These are phyloP conservation scores for Trifolium dubium DNA, from an alignment of 306 rosid species.

Conservation along the genomic window DNA sequence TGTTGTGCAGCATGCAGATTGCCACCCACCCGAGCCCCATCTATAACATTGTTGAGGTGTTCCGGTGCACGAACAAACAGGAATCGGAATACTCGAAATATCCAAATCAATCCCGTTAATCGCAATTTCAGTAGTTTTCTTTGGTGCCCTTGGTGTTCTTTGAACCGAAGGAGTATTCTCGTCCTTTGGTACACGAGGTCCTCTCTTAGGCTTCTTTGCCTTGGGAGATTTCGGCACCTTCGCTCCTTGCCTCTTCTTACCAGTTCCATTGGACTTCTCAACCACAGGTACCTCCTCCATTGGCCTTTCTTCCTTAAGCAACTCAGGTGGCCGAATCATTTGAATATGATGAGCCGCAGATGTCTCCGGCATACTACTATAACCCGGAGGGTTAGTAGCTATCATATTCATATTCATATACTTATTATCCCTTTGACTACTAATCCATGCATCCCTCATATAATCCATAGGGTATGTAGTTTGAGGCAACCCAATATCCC, in stretches of 20 bases:
- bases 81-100: conserved; percentile 83
- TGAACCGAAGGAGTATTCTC: conserved; percentile 62
- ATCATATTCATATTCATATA: conserved; percentile 62
- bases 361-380: conserved; percentile 61
- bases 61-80: conserved; percentile 96
- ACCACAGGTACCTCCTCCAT: conserved; percentile 63
- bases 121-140: conserved; percentile 78
- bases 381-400: conserved; percentile 59
- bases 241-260: conserved; percentile 74
- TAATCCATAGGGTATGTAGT: conserved; percentile 66
- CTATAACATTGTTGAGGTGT: conserved; percentile 86
- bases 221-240: conserved; percentile 74
- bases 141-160: conserved; percentile 70
- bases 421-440: conserved; percentile 68
- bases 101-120: conserved; percentile 88
- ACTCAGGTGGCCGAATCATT: conserved; percentile 63
- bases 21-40: conserved; percentile 99
- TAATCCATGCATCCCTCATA: conserved; percentile 87
- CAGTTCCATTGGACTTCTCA: conserved; percentile 57
- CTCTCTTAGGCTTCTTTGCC: conserved; percentile 82
- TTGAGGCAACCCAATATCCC: conserved; percentile 73
- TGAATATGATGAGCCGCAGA: conserved; percentile 71
- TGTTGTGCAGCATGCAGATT: conserved; percentile 97
- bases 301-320: conserved; percentile 64
- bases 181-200: conserved; percentile 63